phyloP scores from a whole-genome alignment of 805 yeast species.

The Suhomyces faveliae region DNA sequence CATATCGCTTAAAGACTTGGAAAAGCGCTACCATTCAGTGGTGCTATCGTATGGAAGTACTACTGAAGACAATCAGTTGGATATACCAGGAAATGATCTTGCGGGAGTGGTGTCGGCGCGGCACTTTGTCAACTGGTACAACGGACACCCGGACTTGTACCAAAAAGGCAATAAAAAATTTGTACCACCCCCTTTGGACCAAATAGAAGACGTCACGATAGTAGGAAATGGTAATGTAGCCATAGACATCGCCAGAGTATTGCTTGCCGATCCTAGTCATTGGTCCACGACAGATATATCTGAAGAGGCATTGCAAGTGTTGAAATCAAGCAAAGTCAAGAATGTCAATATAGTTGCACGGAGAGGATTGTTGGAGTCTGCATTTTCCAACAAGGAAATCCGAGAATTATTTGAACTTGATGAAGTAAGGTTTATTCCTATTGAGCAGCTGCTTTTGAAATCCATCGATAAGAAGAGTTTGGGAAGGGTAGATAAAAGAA shows the following conservation, averaged over 20 bases:
- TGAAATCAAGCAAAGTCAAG: constrained; percentile 54
- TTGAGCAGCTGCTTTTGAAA: constrained; percentile 32
- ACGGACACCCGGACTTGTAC: constrained; percentile 70
- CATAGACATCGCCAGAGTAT: constrained; percentile 79
- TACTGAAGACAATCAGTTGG: constrained; percentile 49
- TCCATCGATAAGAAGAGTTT: constrained; percentile 34
- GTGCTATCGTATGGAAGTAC: constrained; percentile 83
- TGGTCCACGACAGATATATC: constrained; percentile 77
- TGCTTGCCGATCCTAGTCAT: constrained; percentile 57
- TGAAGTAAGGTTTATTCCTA: constrained; percentile 43
- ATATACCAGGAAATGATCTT: constrained; percentile 58
- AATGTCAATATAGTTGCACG: constrained; percentile 77
- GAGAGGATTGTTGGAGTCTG: constrained; percentile 80
- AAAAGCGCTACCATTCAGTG: constrained; percentile 64
- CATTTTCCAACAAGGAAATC: constrained; percentile 89
- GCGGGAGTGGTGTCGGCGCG: constrained; percentile 78
- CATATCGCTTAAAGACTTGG: constrained; percentile 48
- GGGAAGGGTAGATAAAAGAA: constrained; percentile 59
- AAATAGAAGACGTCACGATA: constrained; percentile 65
- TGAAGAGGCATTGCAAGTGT: constrained; percentile 51
- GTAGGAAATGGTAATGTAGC: constrained; percentile 99
- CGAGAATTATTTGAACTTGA: constrained; percentile 73
- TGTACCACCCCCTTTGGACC: constrained; percentile 53
- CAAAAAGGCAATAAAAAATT: constrained; percentile 30
- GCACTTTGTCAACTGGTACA: constrained; percentile 94